Evolutionary conservation across 306 rosid species (phyloP).

Genomic region (Castanea sativa): DNA sequence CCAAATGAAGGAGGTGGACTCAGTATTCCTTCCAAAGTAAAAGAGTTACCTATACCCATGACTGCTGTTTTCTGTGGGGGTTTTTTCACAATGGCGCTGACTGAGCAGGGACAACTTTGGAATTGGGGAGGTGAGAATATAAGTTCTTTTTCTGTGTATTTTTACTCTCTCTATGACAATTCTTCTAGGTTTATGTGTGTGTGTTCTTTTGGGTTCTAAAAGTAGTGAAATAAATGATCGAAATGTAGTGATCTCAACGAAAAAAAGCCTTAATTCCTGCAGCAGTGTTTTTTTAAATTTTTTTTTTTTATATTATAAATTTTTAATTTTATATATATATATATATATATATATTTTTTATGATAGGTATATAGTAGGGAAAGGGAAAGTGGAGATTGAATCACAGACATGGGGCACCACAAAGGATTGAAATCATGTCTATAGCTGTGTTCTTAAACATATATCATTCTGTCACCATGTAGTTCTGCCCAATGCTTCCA

Average conservation of each 20-base stretch:
- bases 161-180: background rate
- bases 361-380: too few relatives aligned
- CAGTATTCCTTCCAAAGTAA: constrained; percentile 76
- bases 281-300: too few relatives aligned
- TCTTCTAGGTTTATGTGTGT: background rate
- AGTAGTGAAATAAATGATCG: background rate
- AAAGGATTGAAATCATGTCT: too few relatives aligned
- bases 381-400: too few relatives aligned
- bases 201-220: background rate
- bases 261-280: background rate
- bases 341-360: too few relatives aligned
- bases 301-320: too few relatives aligned
- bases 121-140: constrained; percentile 85
- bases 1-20: constrained; percentile 90
- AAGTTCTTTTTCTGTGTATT: background rate
- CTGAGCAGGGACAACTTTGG: constrained; percentile 76
- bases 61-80: constrained; percentile 94
- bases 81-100: constrained; percentile 76
- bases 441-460: background rate
- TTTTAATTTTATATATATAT: too few relatives aligned
- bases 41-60: constrained; percentile 59
- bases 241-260: background rate
- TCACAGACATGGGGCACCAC: too few relatives aligned
- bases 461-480: background rate
- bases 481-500: background rate